Evolutionary conservation across 495 filamentous ascomycete genomes (phyloP).

Genomic region (Paragyromitra xinjiangensis): DNA sequence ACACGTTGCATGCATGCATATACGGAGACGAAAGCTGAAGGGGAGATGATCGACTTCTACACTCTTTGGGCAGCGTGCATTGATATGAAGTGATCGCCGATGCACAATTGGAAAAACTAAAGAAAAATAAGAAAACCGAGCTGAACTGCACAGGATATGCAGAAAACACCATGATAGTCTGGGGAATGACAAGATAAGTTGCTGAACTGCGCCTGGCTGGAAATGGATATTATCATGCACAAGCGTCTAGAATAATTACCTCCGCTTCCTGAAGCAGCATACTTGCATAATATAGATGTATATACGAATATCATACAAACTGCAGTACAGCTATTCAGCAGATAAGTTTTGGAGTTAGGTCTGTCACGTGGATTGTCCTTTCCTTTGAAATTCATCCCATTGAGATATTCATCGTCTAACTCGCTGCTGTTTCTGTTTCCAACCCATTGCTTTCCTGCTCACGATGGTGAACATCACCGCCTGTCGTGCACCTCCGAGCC

Average conservation of each 20-base stretch:
- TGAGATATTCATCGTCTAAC: slow-evolving; percentile 4
- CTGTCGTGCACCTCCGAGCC: not conserved
- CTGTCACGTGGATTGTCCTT: not conserved
- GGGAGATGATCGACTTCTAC: not conserved
- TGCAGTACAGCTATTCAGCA: not conserved
- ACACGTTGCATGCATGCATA: too few species aligned
- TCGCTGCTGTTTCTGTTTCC: not conserved
- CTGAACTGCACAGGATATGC: not conserved
- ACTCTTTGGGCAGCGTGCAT: slow-evolving; percentile 4
- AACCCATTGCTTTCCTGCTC: not conserved
- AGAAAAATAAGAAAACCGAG: too few species aligned
- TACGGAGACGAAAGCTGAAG: too few species aligned
- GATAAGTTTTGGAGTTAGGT: not conserved
- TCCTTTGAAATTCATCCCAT: slow-evolving; percentile 1
- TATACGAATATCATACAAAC: not conserved
- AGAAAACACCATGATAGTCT: not conserved
- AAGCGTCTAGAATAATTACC: not conserved
- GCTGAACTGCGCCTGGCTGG: not conserved
- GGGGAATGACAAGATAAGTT: not conserved
- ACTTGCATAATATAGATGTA: not conserved
- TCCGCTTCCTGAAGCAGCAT: not conserved
- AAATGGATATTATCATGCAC: not conserved
- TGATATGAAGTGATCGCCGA: not conserved
- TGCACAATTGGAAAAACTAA: not conserved
- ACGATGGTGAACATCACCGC: slow-evolving; percentile 5